Evolutionary conservation across 192 early-diverging fungal genomes (phyloP), one percentile per base, ranked within the genome.

Genomic region (Helicostylum pulchrum): DNA sequence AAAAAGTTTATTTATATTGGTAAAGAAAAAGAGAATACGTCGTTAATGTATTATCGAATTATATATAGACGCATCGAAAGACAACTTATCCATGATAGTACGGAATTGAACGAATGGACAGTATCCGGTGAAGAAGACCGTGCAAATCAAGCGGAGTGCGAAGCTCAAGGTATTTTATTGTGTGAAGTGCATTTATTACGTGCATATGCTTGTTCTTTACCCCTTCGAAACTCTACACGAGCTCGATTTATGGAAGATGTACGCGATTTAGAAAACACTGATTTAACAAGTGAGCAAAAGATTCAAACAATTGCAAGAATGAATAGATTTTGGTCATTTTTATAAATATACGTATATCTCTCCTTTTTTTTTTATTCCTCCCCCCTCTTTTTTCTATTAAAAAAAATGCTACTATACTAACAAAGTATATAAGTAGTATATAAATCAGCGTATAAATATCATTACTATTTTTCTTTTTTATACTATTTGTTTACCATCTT

Each of bases 241-340:
- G 67, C 79, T 7, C 74, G 79, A 51, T 92, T 93, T 59, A 61
- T 92, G 32, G 85, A 93, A 68, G 93, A 95, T 74, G 62, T 95
- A 34, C 77, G 85, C 9, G 92, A 92, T 53, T 78, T 95, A 17
- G 92, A 94, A 70, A 78, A 83, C 61, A 74, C 76, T 9, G 44
- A 52, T 31, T 73, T 86, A 57, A 75, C 64, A 47, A 74, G 74
- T 2, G 1, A 57, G 0, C 89, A 90, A 64, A 80, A 85, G 62
- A 69, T 83, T 9, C 63, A 71, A 43, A 83, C 84, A 0, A 71
- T 90, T 20, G 73, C 78, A 48, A 74, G 89, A 17, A 90, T 92
- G 85, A 77, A 79, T 39, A 54, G 86, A 19, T 83, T 79, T 34
- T 92, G 89, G 77, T 68, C 67, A 26, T 92, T 90, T 64, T 60